Base-by-base conservation (phyloP, 805 yeast genomes). In the Candida manassasensis region DNA sequence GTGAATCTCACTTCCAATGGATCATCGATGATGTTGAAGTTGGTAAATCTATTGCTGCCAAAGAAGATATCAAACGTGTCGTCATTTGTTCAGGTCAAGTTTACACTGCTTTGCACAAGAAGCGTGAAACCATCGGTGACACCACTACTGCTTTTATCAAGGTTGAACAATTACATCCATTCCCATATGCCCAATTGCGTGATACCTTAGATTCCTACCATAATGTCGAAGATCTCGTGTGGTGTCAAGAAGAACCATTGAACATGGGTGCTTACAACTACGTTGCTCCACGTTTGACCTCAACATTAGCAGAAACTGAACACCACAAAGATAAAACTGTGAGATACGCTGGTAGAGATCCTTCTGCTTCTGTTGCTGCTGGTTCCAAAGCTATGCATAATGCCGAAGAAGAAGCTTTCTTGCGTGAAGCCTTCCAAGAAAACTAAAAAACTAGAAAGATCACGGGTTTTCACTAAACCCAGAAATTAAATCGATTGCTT, bases 171-270 rank as follows among this genome's bases (percentile, higher is more conserved):
- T 59, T 89, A 55, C 97, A 93, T 59, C 99, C 99, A 64, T 93
- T 93, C 97, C 98, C 98, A 66, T 93, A 71, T 68, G 89, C 93
- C 38, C 96, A 86, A 71, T 67, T 93, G 52, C 82, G 86, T 58
- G 97, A 90, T 49, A 69, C 86, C 18, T 68, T 93, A 52, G 71
- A 84, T 66, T 60, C 79, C 32, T 93, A 83, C 73, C 87, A 94
- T 54, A 79, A 79, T 61, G 59, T 82, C 43, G 81, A 84, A 61
- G 98, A 93, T 61, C 69, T 93, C 48, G 94, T 89, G 32, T 93
- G 89, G 90, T 84, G 94, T 67, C 98, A 93, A 73, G 99, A 93
- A 70, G 99, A 93, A 75, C 97, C 97, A 53, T 74, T 93, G 68
- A 93, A 93, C 73, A 90, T 90, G 81, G 98, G 98, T 65, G 70